These are phyloP conservation scores for Neofusicoccum kwambonambiense DNA, from an alignment of 2,329 filamentous ascomycete genomes.

Conservation along the genomic window DNA sequence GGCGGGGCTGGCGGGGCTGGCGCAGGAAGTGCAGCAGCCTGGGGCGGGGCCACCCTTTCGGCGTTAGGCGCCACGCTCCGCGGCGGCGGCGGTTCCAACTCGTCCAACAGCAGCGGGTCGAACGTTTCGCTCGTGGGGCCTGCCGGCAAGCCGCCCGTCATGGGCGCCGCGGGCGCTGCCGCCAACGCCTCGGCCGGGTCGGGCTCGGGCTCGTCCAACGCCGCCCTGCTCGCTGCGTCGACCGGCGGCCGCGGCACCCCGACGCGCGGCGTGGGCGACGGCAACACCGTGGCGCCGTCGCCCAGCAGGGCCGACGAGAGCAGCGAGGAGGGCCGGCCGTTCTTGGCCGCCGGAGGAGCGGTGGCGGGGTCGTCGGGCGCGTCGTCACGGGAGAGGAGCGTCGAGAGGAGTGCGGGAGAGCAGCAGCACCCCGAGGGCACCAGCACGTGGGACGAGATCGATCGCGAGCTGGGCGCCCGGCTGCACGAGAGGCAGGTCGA, in stretches of 20 bases:
- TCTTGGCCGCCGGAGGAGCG: not conserved
- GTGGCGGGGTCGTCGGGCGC: not conserved
- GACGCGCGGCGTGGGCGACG: not conserved
- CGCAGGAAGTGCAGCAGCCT: not conserved
- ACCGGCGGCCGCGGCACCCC: not conserved
- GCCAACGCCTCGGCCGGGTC: not conserved
- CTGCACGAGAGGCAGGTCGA: not conserved
- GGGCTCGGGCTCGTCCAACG: conserved; percentile 1
- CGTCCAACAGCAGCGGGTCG: not conserved
- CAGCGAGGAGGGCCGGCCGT: not conserved
- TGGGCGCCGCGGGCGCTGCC: not conserved
- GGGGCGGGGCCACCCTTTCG: not conserved
- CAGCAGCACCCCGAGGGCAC: not conserved
- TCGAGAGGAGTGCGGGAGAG: not conserved
- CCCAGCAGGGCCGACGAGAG: not conserved
- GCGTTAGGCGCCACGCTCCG: not conserved
- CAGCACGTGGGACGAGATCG: not conserved
- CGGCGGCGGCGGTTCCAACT: not conserved
- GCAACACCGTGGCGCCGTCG: not conserved
- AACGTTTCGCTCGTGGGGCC: not conserved
- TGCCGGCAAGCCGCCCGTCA: not conserved
- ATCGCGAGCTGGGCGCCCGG: not conserved
- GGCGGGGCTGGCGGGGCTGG: not conserved
- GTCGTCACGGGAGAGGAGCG: not conserved
- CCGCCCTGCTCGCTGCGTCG: not conserved